A percentile compares a stretch with the other conserved stretches of the same genome.
phyloP scores from a whole-genome alignment of 208 protist genomes.

The Wallacemonas sp. region DNA sequence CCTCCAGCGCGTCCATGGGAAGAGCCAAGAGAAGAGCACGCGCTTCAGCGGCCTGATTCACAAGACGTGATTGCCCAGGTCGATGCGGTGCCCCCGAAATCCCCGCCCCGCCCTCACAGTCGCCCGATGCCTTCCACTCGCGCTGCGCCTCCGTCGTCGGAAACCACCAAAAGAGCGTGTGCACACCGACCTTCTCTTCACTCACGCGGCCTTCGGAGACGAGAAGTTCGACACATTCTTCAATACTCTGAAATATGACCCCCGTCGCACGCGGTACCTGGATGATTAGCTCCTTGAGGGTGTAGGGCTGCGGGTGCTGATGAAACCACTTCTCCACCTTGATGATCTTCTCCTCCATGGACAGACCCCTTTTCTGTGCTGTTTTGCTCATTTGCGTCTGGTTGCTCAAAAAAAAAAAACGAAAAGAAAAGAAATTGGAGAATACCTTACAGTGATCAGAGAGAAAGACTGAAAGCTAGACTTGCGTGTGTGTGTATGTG shows the following conservation, averaged over 20 bases:
- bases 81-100: neutral
- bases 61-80: neutral
- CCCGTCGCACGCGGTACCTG: constrained; percentile 67
- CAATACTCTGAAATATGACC: constrained; percentile 82
- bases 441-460: too few species aligned
- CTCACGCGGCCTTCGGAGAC: constrained; percentile 63
- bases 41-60: neutral
- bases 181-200: constrained; percentile 74
- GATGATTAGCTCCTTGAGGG: constrained; percentile 72
- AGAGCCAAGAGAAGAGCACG: neutral
- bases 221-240: constrained; percentile 79
- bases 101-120: neutral
- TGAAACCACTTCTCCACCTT: constrained; percentile 66
- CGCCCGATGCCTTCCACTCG: neutral
- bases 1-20: neutral
- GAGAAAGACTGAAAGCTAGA: too few species aligned
- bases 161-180: constrained; percentile 85
- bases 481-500: too few species aligned
- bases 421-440: constrained; percentile 16
- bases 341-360: constrained; percentile 79
- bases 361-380: constrained; percentile 77
- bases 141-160: constrained; percentile 43
- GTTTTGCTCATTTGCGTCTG: constrained; percentile 20
- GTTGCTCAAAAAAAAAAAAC: constrained; percentile 21
- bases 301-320: constrained; percentile 66